A percentile compares a stretch with the other conserved stretches of the same genome.
Evolutionary conservation across 2,329 filamentous ascomycete species (phyloP).

Genomic region (Pleomassaria siparia): DNA sequence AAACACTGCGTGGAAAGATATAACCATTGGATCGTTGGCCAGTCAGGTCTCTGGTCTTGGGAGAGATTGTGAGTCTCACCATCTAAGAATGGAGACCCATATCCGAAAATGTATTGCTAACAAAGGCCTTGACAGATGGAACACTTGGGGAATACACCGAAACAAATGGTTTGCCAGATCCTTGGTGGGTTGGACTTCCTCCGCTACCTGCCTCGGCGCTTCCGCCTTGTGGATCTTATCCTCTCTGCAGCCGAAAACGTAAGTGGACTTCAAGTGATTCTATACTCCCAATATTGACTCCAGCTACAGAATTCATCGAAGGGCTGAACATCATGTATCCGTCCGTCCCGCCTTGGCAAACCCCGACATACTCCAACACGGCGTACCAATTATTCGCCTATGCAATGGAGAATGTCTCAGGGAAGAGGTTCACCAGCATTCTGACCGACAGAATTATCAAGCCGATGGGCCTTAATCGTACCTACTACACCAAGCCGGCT

Average conservation of each 20-base stretch:
- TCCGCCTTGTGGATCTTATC: slow-evolving; percentile 26
- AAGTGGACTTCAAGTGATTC: neutral
- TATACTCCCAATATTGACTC: neutral
- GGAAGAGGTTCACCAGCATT: slow-evolving; percentile 37
- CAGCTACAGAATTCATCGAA: slow-evolving; percentile 36
- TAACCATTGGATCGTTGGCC: slow-evolving; percentile 19
- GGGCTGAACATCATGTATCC: slow-evolving; percentile 37
- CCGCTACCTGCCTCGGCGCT: slow-evolving; percentile 13
- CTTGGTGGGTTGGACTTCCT: slow-evolving; percentile 20
- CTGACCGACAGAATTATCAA: slow-evolving; percentile 41
- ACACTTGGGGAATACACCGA: slow-evolving; percentile 24
- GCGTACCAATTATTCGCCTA: slow-evolving; percentile 41
- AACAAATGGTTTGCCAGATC: slow-evolving; percentile 17
- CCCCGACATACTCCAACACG: slow-evolving; percentile 41
- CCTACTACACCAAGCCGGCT: slow-evolving; percentile 33
- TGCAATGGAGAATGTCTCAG: slow-evolving; percentile 45
- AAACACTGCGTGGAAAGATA: slow-evolving; percentile 17
- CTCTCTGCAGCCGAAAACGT: slow-evolving; percentile 22
- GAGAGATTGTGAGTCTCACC: slow-evolving; percentile 20
- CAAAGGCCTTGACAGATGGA: slow-evolving; percentile 34
- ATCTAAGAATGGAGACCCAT: slow-evolving; percentile 19
- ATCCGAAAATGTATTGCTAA: slow-evolving; percentile 35
- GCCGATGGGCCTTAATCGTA: slow-evolving; percentile 44
- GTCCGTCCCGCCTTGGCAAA: slow-evolving; percentile 34
- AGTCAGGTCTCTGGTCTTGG: slow-evolving; percentile 23